Evolutionary conservation across 2,329 filamentous ascomycete genomes (phyloP).

Genomic region (Blastomyces parvus): DNA sequence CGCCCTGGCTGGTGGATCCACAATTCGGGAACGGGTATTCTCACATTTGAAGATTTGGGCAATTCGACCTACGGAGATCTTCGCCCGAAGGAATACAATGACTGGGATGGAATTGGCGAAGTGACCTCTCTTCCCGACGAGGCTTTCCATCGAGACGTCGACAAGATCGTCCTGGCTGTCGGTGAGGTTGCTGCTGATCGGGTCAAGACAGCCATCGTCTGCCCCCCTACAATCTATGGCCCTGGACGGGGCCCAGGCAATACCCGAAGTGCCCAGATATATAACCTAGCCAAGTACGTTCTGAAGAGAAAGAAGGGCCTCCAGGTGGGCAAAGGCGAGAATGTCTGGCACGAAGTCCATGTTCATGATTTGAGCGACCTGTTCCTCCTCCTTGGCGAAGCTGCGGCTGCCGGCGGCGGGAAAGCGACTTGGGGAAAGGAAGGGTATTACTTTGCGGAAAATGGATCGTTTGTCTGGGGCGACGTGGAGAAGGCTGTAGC

Average conservation of each 20-base stretch:
- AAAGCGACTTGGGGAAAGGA: slow-evolving; percentile 35
- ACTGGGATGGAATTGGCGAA: slow-evolving; percentile 38
- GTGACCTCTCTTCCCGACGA: slow-evolving; percentile 34
- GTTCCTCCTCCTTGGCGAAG: slow-evolving; percentile 30
- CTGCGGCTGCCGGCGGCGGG: slow-evolving; percentile 31
- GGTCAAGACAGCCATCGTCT: slow-evolving; percentile 32
- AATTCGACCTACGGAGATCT: slow-evolving; percentile 32
- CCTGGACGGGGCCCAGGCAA: slow-evolving; percentile 29
- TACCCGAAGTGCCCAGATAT: slow-evolving; percentile 35
- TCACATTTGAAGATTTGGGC: slow-evolving; percentile 35
- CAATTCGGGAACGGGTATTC: slow-evolving; percentile 37
- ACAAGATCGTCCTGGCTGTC: slow-evolving; percentile 31
- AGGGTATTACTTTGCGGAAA: slow-evolving; percentile 43
- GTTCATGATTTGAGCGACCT: slow-evolving; percentile 34
- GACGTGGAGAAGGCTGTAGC: slow-evolving; percentile 31
- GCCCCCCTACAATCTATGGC: slow-evolving; percentile 36
- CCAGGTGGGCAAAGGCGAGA: slow-evolving; percentile 32
- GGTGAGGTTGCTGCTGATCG: slow-evolving; percentile 21
- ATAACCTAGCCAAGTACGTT: slow-evolving; percentile 31
- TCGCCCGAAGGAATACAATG: slow-evolving; percentile 38
- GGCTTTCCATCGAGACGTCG: slow-evolving; percentile 33
- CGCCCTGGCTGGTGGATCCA: slow-evolving; percentile 36
- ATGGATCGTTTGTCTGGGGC: slow-evolving; percentile 34
- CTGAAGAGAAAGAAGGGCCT: slow-evolving; percentile 31
- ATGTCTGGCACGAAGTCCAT: slow-evolving; percentile 35